Evolutionary conservation across 2,329 filamentous ascomycete species (phyloP).

Genomic region (Metarhizium anisopliae): DNA sequence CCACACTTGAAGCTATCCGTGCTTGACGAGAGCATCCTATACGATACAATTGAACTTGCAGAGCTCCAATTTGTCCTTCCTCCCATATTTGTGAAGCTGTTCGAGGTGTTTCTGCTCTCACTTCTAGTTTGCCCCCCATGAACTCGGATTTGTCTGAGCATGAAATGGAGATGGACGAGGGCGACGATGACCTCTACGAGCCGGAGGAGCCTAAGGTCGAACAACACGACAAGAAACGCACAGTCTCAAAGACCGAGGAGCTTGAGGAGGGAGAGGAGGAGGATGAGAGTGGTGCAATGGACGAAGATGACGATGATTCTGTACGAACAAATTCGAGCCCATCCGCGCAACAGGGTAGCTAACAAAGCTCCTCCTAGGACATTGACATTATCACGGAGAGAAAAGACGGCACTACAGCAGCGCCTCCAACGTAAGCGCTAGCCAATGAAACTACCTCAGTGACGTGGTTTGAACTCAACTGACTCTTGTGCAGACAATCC

Average conservation of each 20-base stretch:
- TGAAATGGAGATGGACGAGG: slow-evolving; percentile 58
- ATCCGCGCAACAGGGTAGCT: not conserved
- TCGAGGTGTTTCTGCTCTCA: not conserved
- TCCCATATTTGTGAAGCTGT: not conserved
- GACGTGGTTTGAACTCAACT: not conserved
- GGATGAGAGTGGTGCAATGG: slow-evolving; percentile 51
- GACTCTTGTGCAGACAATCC: slow-evolving; percentile 36
- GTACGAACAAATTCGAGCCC: slow-evolving; percentile 9
- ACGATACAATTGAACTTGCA: not conserved
- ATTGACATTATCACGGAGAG: slow-evolving; percentile 61
- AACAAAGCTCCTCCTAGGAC: slow-evolving; percentile 32
- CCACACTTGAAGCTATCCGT: not conserved
- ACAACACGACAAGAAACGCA: slow-evolving; percentile 18
- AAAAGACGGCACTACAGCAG: slow-evolving; percentile 54
- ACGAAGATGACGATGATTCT: slow-evolving; percentile 47
- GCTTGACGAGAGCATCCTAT: not conserved
- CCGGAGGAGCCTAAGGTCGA: slow-evolving; percentile 44
- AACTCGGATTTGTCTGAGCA: slow-evolving; percentile 8
- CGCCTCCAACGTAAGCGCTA: slow-evolving; percentile 44
- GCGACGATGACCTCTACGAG: slow-evolving; percentile 59
- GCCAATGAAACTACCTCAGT: not conserved
- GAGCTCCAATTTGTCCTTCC: not conserved
- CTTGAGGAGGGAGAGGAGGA: slow-evolving; percentile 57
- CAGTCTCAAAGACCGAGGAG: slow-evolving; percentile 37
- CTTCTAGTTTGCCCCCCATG: not conserved